Conservation (phyloP, 306 rosid species). For the Vigna radiata region DNA sequence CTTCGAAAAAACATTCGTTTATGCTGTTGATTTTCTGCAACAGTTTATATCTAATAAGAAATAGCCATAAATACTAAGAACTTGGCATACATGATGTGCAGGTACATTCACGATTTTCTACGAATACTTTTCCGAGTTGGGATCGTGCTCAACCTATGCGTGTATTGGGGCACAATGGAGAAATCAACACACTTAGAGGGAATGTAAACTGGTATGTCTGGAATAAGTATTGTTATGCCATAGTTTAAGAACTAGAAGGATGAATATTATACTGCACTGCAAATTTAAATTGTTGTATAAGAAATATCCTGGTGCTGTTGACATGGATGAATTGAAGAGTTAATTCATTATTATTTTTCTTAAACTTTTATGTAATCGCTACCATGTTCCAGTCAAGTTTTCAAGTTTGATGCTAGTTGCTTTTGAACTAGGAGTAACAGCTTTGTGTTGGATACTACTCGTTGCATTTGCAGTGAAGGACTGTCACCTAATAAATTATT, state of each 20-base stretch:
- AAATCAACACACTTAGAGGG: conserved; percentile 29
- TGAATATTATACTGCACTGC: not conserved
- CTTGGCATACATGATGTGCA: not conserved
- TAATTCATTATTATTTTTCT: not conserved
- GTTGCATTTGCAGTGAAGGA: not conserved
- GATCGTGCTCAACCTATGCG: conserved; percentile 31
- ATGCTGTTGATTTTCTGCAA: not conserved
- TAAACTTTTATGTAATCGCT: not conserved
- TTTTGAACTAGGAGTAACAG: not conserved
- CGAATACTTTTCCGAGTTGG: conserved; percentile 29
- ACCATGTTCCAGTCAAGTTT: not conserved
- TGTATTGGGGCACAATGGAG: conserved; percentile 21
- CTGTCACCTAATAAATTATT: conserved; percentile 1
- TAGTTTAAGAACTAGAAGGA: not conserved
- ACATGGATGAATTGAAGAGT: not conserved
- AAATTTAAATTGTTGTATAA: not conserved
- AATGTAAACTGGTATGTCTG: conserved; percentile 20
- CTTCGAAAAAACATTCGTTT: not conserved
- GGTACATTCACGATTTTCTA: conserved; percentile 14
- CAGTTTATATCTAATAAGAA: not conserved
- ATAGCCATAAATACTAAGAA: conserved; percentile 15
- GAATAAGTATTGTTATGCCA: not conserved
- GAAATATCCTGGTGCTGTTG: not conserved
- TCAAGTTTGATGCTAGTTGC: not conserved
- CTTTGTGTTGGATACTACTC: not conserved